Base-by-base conservation (phyloP, 352 stramenopile species). In the Globisporangium splendens region DNA sequence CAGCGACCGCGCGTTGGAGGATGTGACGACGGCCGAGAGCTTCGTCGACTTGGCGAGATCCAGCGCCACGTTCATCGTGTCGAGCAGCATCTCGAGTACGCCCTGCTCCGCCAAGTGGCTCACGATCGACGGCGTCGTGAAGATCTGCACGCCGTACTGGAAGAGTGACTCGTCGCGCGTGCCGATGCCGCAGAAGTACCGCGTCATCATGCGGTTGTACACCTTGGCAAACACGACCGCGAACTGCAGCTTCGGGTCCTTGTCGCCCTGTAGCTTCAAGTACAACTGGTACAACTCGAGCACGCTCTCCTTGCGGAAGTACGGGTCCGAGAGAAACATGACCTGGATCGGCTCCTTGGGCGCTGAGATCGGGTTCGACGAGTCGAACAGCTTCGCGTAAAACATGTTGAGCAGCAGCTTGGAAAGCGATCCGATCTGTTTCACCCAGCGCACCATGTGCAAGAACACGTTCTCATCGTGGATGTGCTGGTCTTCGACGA, bases 201-300 rank as follows among this genome's bases (percentile, higher is more conserved):
- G 91, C 41, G 82, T 54, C 80, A 92, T 93, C 53, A 97, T 84
- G 8, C 75, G 72, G 48, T 86, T 77, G 63, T 96, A 97, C 0
- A 93, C 82, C 50, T 87, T 90, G 8, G 86, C 68, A 48, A 96
- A 97, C 33, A 88, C 73, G 24, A 90, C 67, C 8, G 90, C 91
- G 54, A 99, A 98, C 58, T 94, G 80, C 28, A 89, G 80, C 68
- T 99, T 99, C 28, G 98, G 96, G 52, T 96, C 81, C 51, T 96
- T 86, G 70, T 98, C 94, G 10, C 91, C 92, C 54, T 99, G 83
- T 1, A 99, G 72, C 56, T 90, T 96, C 33, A 99, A 71, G 66
- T 98, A 98, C 35, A 99, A 69, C 50, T 97, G 75, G 62, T 98
- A 97, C 28, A 98, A 61, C 49, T 87, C 79, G 8, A 87, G 72